phyloP scores from a whole-genome alignment of 2,329 filamentous ascomycete genomes.

The Zopfia rhizophila region DNA sequence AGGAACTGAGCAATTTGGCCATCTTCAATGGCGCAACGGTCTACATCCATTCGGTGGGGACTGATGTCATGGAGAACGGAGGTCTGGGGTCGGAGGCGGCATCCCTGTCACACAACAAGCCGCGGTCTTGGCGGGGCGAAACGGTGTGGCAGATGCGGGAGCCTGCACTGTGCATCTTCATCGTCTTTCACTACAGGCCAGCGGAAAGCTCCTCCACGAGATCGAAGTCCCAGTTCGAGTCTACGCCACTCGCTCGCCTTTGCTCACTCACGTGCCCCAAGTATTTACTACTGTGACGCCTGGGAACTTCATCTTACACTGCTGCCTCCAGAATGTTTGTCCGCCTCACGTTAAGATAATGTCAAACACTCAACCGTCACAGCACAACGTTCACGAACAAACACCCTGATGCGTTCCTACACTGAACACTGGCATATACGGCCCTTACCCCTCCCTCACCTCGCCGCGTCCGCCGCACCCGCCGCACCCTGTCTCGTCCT shows the following conservation, averaged over 20 bases:
- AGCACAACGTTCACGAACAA: not conserved
- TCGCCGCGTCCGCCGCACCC: constrained; percentile 6
- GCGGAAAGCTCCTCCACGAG: too few species aligned
- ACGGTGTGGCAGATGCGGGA: not conserved
- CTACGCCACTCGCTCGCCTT: too few species aligned
- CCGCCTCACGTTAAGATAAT: too few species aligned
- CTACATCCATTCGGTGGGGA: too few species aligned
- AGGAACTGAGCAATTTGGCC: constrained; percentile 26
- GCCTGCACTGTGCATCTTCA: too few species aligned
- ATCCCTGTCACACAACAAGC: constrained; percentile 1
- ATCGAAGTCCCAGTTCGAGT: too few species aligned
- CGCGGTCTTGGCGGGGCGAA: not conserved
- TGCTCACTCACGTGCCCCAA: too few species aligned
- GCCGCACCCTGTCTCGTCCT: constrained; percentile 1
- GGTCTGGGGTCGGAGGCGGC: too few species aligned
- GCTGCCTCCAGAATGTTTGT: too few species aligned
- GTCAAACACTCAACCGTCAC: not conserved
- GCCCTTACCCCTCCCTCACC: constrained; percentile 10
- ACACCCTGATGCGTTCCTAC: constrained; percentile 34
- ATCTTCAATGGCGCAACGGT: too few species aligned
- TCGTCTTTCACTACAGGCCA: too few species aligned
- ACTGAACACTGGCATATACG: constrained; percentile 16
- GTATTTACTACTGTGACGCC: not conserved
- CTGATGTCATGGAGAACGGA: too few species aligned
- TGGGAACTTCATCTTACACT: not conserved